Conservation (phyloP, 139 green algal genomes). For the Chlamydomonas schloesseri region DNA sequence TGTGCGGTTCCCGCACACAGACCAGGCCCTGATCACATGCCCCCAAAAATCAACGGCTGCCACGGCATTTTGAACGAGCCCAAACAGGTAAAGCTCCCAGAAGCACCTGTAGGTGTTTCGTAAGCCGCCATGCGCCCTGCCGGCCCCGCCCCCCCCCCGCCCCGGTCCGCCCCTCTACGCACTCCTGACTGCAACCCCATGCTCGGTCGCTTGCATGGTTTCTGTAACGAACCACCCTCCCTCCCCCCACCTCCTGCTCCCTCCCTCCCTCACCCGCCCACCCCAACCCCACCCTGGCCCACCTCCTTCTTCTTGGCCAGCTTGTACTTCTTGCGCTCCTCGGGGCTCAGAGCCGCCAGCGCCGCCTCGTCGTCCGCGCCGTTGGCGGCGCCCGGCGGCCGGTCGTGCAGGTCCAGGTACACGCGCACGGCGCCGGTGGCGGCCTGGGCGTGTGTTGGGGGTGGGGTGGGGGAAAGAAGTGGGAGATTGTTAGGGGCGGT, state of each 20-base stretch:
- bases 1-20: too few species aligned
- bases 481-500: not conserved
- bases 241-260: not conserved
- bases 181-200: too few species aligned
- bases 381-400: conserved; percentile 8
- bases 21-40: too few species aligned
- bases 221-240: too few species aligned
- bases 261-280: not conserved
- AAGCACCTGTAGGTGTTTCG: too few species aligned
- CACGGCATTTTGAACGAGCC: too few species aligned
- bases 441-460: conserved; percentile 57
- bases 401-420: conserved; percentile 84
- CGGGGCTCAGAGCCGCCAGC: conserved; percentile 75
- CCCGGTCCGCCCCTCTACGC: too few species aligned
- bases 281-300: not conserved
- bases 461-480: not conserved
- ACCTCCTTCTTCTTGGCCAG: conserved; percentile 71
- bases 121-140: too few species aligned
- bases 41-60: too few species aligned
- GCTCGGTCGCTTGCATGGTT: too few species aligned
- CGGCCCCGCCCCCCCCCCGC: too few species aligned
- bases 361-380: conserved; percentile 67
- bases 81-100: too few species aligned
- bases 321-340: conserved; percentile 87
- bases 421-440: conserved; percentile 76